Evolutionary conservation across 768 basidiomycete genomes (phyloP).

Genomic region (Suillus ampliporus): DNA sequence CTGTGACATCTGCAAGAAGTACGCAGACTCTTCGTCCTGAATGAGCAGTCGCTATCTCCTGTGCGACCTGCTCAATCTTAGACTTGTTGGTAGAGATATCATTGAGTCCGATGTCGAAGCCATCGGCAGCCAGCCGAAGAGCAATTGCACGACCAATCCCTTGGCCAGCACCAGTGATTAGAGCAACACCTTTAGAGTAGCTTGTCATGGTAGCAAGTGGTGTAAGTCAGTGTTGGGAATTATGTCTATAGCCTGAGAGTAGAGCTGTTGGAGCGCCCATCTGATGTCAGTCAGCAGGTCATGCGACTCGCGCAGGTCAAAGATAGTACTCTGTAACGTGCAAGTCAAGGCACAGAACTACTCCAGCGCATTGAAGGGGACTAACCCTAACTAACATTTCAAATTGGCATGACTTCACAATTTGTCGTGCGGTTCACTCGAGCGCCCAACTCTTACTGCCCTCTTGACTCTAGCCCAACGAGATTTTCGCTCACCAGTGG

Average conservation of each 20-base stretch:
- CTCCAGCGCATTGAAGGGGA: too few relatives aligned
- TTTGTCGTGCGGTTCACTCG: too few relatives aligned
- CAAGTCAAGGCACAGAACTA: too few relatives aligned
- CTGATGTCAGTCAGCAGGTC: neutral
- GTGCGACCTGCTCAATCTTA: conserved; percentile 29
- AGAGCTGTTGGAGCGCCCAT: neutral
- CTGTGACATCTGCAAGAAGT: conserved; percentile 46
- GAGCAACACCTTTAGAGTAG: conserved; percentile 37
- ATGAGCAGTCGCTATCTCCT: conserved; percentile 31
- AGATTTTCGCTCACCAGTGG: too few relatives aligned
- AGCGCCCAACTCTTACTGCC: too few relatives aligned
- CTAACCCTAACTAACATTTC: too few relatives aligned
- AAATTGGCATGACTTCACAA: too few relatives aligned
- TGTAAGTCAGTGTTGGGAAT: neutral
- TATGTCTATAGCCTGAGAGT: neutral
- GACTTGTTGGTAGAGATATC: conserved; percentile 28
- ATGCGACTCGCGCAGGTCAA: neutral
- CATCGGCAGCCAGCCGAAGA: conserved; percentile 39
- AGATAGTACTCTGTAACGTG: neutral
- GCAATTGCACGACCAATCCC: conserved; percentile 37
- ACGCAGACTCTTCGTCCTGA: conserved; percentile 30
- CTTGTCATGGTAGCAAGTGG: neutral
- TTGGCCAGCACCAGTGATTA: conserved; percentile 42
- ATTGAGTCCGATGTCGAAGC: conserved; percentile 37
- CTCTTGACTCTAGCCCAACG: too few relatives aligned